Conservation (phyloP, 345 rosid genomes). For the Gossypium rotundifolium region DNA sequence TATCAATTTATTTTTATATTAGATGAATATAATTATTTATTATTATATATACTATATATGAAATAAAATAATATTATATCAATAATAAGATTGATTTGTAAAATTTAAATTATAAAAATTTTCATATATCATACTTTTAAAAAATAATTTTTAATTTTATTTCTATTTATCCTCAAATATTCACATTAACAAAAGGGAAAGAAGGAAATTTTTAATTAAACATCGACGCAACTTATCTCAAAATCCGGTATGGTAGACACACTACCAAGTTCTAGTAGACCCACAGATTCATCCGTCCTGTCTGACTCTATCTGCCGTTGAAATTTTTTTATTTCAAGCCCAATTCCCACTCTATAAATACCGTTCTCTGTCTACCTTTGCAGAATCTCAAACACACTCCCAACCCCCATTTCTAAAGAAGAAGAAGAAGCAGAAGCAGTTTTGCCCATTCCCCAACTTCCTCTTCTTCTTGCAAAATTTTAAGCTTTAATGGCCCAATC, state of each 20-base stretch:
- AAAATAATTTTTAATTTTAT: neutral
- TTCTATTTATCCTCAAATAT: neutral
- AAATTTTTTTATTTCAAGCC: neutral
- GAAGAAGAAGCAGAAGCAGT: neutral
- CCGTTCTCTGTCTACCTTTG: neutral
- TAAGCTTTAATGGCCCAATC: constrained; percentile 29
- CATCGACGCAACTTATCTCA: neutral
- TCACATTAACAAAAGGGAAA: neutral
- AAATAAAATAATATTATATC: no score
- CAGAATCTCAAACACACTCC: neutral
- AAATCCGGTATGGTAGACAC: neutral
- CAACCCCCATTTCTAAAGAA: constrained; percentile 3
- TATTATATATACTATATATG: no score
- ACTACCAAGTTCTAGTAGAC: neutral
- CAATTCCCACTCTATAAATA: constrained; percentile 19
- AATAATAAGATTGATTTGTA: no score
- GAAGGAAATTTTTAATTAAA: neutral
- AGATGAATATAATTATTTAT: no score
- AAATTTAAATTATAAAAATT: no score
- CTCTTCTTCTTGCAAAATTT: constrained; percentile 9
- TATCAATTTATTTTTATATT: no score
- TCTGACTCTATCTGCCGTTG: neutral
- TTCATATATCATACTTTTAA: no score
- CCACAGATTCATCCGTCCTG: neutral
- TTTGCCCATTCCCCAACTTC: neutral